A percentile compares a stretch with the other conserved stretches of the same genome.
phyloP scores from a whole-genome alignment of 805 yeast species.

The Starmerella roubikii region DNA sequence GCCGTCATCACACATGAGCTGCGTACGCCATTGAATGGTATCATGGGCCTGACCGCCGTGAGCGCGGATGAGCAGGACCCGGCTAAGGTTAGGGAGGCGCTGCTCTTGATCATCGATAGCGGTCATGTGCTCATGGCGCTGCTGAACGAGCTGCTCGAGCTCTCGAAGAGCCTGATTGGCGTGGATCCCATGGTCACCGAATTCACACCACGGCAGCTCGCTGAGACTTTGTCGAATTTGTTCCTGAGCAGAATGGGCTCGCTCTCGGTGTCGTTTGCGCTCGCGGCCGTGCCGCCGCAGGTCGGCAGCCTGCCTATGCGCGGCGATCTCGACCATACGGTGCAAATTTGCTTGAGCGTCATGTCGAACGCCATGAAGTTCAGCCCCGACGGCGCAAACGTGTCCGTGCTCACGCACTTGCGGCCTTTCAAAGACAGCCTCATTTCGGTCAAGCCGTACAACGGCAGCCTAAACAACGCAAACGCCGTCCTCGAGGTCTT shows the following conservation, averaged over 20 bases:
- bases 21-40: conserved; percentile 91
- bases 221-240: conserved; percentile 69
- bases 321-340: conserved; percentile 82
- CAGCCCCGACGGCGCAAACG: conserved; percentile 47
- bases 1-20: conserved; percentile 90
- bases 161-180: conserved; percentile 76
- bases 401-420: conserved; percentile 19
- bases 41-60: conserved; percentile 89
- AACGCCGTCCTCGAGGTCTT: conserved; percentile 40
- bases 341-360: conserved; percentile 82
- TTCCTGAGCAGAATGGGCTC: conserved; percentile 43
- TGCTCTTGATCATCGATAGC: conserved; percentile 75
- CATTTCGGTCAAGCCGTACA: conserved; percentile 10
- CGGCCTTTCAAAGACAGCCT: conserved; percentile 8
- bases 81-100: conserved; percentile 52
- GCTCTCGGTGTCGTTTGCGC: conserved; percentile 54
- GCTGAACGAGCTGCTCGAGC: conserved; percentile 78
- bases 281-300: conserved; percentile 42
- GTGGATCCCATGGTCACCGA: conserved; percentile 71
- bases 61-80: conserved; percentile 76
- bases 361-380: conserved; percentile 87
- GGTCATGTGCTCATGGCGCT: conserved; percentile 83
- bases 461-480: conserved; percentile 4
- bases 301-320: conserved; percentile 40
- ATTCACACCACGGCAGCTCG: conserved; percentile 63